Evolutionary conservation across 2,329 filamentous ascomycete genomes (phyloP).

Genomic region (Ustulina deusta): DNA sequence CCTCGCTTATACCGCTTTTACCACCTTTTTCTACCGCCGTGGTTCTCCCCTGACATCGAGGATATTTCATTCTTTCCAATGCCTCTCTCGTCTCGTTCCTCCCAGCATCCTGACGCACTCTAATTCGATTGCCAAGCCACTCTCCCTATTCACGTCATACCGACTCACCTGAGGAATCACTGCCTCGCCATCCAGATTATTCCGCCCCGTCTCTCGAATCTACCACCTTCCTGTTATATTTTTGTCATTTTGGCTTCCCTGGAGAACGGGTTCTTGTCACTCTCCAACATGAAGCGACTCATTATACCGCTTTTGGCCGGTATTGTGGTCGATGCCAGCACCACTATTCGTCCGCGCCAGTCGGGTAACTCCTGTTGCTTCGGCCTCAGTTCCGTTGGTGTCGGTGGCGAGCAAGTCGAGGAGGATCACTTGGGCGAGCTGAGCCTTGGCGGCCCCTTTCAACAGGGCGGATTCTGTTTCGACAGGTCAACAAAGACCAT

Average conservation of each 20-base stretch:
- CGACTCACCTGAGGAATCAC: slow-evolving; percentile 34
- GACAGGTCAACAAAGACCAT: slow-evolving; percentile 44
- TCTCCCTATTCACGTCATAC: slow-evolving; percentile 34
- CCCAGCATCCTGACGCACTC: slow-evolving; percentile 12
- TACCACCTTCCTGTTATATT: slow-evolving; percentile 19
- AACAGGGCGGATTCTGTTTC: slow-evolving; percentile 48
- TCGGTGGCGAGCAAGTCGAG: slow-evolving; percentile 42
- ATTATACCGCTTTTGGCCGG: slow-evolving; percentile 38
- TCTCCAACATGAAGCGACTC: slow-evolving; percentile 41
- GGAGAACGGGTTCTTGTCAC: slow-evolving; percentile 12
- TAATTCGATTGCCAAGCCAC: slow-evolving; percentile 14
- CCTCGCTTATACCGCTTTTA: slow-evolving; percentile 18
- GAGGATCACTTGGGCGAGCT: slow-evolving; percentile 47
- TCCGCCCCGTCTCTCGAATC: slow-evolving; percentile 5
- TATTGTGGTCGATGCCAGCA: slow-evolving; percentile 28
- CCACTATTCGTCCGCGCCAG: slow-evolving; percentile 39
- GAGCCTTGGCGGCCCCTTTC: slow-evolving; percentile 45
- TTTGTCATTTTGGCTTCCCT: slow-evolving; percentile 27
- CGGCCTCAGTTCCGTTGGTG: slow-evolving; percentile 45
- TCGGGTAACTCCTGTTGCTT: slow-evolving; percentile 45
- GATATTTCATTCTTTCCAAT: slow-evolving; percentile 28
- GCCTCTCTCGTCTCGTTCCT: slow-evolving; percentile 9
- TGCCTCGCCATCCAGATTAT: slow-evolving; percentile 18
- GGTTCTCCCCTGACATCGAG: slow-evolving; percentile 14
- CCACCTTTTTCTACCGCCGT: slow-evolving; percentile 7